Base-by-base conservation (phyloP, 2,329 filamentous ascomycete species). In the Aspergillus fischeri region DNA sequence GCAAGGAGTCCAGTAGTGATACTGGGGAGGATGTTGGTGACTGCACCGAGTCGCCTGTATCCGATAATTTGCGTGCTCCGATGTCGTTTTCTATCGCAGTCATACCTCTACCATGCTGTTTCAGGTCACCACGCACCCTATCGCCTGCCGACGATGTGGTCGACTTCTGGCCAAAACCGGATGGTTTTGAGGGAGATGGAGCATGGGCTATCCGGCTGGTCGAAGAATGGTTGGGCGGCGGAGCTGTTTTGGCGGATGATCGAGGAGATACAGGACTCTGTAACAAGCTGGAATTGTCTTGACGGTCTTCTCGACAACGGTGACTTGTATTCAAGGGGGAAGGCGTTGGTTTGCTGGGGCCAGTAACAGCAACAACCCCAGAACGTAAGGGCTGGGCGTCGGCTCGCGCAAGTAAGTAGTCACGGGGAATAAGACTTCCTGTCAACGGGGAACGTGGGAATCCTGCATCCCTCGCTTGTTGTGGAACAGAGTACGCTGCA, bases 361-460 rank as follows among this genome's bases (percentile, higher is more conserved):
- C 48, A 48, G 59, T 52, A 57, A 54, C 52, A 47, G 58, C 55
- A 54, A 54, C 57, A 66, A 63, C 52, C 52, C 59, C 62, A 28
- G 65, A 58, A 59, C 60, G 66, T 54, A 63, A 57, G 52, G 60
- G 51, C 57, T 63, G 63, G 44, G 53, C 61, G 57, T 73, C 66
- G 48, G 70, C 64, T 60, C 67, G 67, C 54, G 68, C 59, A 53
- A 60, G 63, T 60, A 73, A 53, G 61, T 72, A 73, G 61, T 75
- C 70, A 55, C 72, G 68, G 52, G 73, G 67, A 53, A 73, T 72
- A 35, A 74, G 61, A 60, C 67, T 68, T 57, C 61, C 65, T 53
- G 59, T 61, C 32, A 54, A 51, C 53, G 63, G 52, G 21, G 63
- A 51, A 45, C 63, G 57, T 44, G 52, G 45, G 42, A 56, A 53